Base-by-base conservation (phyloP, 202 grass and related monocot species). In the Schoenoplectus triqueter region DNA sequence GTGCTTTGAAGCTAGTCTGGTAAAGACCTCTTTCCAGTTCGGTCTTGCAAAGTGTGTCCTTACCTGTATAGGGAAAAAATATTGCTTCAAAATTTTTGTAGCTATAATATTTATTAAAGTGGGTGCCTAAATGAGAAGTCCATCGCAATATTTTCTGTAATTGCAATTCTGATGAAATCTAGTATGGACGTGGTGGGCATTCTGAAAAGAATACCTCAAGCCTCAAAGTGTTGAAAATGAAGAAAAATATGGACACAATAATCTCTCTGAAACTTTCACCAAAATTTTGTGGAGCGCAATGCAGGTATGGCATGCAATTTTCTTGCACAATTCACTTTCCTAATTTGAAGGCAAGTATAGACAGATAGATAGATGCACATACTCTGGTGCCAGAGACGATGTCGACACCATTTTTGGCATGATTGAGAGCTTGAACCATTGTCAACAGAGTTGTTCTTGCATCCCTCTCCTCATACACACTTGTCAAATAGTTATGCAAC, bases 31-130 rank as follows among this genome's bases (percentile, higher is more conserved):
- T 60, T 82, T 99, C 97, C 97, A 99, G 40, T 99, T 97, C 45
- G 97, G 97, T 72, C 97, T 96, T 21, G 97, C 97, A 59, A 99
- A 99, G 84, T 99, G 97, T 63, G 97, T 96, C 87, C 97, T 96
- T 84, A 99, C 92, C 97, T 99, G 88, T 64, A 11, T 3, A 64
- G 42, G 15, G 31, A 59, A 67, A 74, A 40, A 31, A 47, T 64
- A 81, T 80, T 60, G 48, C 70, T 59, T 85, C n/a, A 17, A 60
- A 21, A 31, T 51, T 5, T 22, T 49, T 59, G 15, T 59, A n/a
- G 15, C 31, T 31, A 31, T 31, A 31, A 31, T 31, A 31, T 31
- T 31, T 31, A 31, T 31, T 31, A 31, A 31, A 31, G 31, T 31
- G 31, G 31, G 31, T 31, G 31, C 31, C 31, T 31, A 31, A 31